phyloP scores from a whole-genome alignment of 2,329 filamentous ascomycete genomes.

The Mariannaea elegans region DNA sequence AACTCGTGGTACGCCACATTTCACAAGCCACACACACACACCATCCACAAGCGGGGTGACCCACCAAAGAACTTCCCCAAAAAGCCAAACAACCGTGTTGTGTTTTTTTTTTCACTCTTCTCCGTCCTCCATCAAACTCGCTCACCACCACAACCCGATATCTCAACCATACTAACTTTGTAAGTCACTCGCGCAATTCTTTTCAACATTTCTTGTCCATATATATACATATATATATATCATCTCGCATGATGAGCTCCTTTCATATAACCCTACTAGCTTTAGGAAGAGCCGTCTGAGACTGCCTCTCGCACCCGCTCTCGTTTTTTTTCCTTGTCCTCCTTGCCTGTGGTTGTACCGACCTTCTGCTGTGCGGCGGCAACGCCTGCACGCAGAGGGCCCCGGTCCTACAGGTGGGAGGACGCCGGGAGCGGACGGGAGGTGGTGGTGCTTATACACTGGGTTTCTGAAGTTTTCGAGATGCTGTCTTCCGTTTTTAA shows the following conservation, averaged over 20 bases:
- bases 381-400: conserved; percentile 43
- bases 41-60: background rate
- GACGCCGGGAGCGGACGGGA: conserved; percentile 45
- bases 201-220: background rate
- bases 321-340: conserved; percentile 12
- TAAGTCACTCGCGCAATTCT: background rate
- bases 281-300: conserved; percentile 60
- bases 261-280: conserved; percentile 49
- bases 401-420: conserved; percentile 31
- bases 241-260: conserved; percentile 52
- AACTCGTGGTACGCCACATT: background rate
- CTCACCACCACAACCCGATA: background rate
- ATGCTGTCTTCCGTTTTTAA: conserved; percentile 26
- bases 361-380: conserved; percentile 42
- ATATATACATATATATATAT: background rate
- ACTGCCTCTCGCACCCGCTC: conserved; percentile 44
- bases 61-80: conserved; percentile 24
- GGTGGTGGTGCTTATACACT: conserved; percentile 56
- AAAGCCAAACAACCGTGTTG: conserved; percentile 20
- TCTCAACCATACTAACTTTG: background rate
- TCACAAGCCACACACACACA: background rate
- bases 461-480: conserved; percentile 55
- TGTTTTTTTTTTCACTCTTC: conserved; percentile 30
- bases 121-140: conserved; percentile 22
- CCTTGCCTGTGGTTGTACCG: conserved; percentile 31